These are phyloP conservation scores for Metarhizium album DNA, from an alignment of 2,329 filamentous ascomycete genomes.

Conservation along the genomic window DNA sequence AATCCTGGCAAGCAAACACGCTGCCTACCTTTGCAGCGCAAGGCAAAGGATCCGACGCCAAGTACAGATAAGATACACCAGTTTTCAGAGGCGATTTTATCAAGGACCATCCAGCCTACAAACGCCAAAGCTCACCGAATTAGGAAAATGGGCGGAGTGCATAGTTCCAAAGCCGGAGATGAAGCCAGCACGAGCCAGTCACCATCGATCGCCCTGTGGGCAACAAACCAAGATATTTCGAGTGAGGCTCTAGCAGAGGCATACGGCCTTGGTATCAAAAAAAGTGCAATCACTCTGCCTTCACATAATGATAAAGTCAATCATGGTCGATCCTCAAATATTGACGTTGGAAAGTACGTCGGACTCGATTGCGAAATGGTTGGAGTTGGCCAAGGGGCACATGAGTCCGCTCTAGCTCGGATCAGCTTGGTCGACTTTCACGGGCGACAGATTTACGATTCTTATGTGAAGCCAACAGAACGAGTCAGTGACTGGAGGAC, in stretches of 20 bases:
- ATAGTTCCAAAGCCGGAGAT: constrained; percentile 35
- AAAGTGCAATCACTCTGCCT: constrained; percentile 36
- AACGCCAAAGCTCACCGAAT: constrained; percentile 7
- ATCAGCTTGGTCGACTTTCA: constrained; percentile 92
- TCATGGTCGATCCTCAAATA: constrained; percentile 47
- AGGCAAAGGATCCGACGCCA: constrained; percentile 22
- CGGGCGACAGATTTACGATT: constrained; percentile 86
- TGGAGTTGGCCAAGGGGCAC: constrained; percentile 61
- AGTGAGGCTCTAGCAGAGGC: constrained; percentile 49
- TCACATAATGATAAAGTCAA: constrained; percentile 45
- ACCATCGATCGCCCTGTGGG: constrained; percentile 48
- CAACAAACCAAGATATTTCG: constrained; percentile 50
- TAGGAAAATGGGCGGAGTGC: constrained; percentile 43
- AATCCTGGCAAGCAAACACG: constrained; percentile 32
- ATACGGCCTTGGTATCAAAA: constrained; percentile 44
- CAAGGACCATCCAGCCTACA: constrained; percentile 3
- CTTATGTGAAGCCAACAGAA: constrained; percentile 70
- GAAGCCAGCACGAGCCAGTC: constrained; percentile 30
- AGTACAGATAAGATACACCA: constrained; percentile 21
- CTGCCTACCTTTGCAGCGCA: constrained; percentile 30
- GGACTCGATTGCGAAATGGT: constrained; percentile 99
- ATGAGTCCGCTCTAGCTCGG: constrained; percentile 69
- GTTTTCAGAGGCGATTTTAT: constrained; percentile 4
- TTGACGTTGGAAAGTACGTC: constrained; percentile 79
- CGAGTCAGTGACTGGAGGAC: constrained; percentile 86